A percentile compares a stretch with the other conserved stretches of the same genome.
Evolutionary conservation across 2,329 filamentous ascomycete species (phyloP).

Genomic region (Aspergillus proliferans): DNA sequence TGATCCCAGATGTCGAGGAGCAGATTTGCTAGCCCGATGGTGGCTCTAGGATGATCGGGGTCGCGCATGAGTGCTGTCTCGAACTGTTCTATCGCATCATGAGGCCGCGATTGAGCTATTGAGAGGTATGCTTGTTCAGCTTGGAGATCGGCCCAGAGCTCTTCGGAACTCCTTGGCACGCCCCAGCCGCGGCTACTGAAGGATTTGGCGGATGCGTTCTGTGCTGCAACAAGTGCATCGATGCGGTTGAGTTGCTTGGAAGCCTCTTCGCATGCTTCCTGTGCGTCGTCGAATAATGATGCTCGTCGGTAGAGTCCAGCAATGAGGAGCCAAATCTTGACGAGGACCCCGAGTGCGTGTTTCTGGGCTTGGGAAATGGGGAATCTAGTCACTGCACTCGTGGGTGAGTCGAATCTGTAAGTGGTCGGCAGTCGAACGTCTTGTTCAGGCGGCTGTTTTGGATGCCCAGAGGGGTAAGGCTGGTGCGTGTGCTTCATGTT

Average conservation of each 20-base stretch:
- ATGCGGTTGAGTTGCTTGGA: constrained; percentile 65
- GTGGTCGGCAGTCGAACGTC: constrained; percentile 33
- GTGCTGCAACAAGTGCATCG: constrained; percentile 59
- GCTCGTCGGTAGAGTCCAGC: constrained; percentile 81
- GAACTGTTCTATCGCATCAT: constrained; percentile 68
- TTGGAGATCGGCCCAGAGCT: constrained; percentile 77
- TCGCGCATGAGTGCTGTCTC: constrained; percentile 75
- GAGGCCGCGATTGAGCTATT: constrained; percentile 55
- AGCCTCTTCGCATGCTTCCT: constrained; percentile 75
- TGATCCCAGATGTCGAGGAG: constrained; percentile 74
- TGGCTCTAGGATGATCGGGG: constrained; percentile 72
- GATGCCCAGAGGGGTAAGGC: constrained; percentile 30
- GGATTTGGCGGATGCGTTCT: constrained; percentile 57
- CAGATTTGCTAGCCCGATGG: constrained; percentile 75
- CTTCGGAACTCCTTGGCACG: constrained; percentile 71
- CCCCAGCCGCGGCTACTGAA: constrained; percentile 68
- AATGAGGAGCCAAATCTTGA: constrained; percentile 85
- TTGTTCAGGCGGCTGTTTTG: constrained; percentile 39
- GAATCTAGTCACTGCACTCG: constrained; percentile 44
- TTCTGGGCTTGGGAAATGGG: constrained; percentile 47
- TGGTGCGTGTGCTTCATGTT: constrained; percentile 32
- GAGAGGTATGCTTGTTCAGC: constrained; percentile 68
- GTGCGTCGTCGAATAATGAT: constrained; percentile 70
- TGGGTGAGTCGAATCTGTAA: constrained; percentile 35
- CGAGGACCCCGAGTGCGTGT: constrained; percentile 54